phyloP scores from a whole-genome alignment of 345 rosid species.

The Murraya paniculata region DNA sequence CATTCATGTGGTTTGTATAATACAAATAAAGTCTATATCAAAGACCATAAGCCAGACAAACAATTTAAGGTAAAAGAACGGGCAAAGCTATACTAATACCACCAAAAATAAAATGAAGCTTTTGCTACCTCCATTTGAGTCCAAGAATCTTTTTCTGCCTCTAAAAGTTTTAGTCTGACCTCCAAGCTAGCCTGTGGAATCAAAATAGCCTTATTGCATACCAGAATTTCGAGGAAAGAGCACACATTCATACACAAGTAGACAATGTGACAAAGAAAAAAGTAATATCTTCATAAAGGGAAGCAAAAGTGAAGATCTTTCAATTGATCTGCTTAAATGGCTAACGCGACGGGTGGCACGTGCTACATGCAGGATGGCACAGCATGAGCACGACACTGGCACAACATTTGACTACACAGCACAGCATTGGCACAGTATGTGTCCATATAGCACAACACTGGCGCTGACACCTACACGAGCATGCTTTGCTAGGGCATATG shows the following conservation, averaged over 20 bases:
- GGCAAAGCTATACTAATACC: neutral
- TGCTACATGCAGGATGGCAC: too few species aligned
- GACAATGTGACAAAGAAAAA: neutral
- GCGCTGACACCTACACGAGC: too few species aligned
- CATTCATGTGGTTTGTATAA: neutral
- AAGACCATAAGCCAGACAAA: neutral
- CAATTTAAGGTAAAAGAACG: neutral
- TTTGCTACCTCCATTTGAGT: constrained; percentile 46
- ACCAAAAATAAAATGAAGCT: neutral
- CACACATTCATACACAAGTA: neutral
- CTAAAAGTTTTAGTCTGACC: constrained; percentile 49
- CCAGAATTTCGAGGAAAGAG: neutral
- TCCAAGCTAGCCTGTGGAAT: constrained; percentile 56
- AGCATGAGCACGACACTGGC: too few species aligned
- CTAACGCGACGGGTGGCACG: too few species aligned
- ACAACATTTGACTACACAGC: too few species aligned
- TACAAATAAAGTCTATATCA: constrained; percentile 6
- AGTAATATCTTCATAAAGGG: constrained; percentile 9
- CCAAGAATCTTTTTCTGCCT: constrained; percentile 48
- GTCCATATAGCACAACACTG: too few species aligned
- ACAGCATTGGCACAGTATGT: too few species aligned
- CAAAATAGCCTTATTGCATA: constrained; percentile 1
- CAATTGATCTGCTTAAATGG: neutral
- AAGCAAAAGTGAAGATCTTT: neutral
- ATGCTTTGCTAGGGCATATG: too few species aligned